Base-by-base conservation (phyloP, 1,139 yeast genomes). In the Scheffersomyces titani region DNA sequence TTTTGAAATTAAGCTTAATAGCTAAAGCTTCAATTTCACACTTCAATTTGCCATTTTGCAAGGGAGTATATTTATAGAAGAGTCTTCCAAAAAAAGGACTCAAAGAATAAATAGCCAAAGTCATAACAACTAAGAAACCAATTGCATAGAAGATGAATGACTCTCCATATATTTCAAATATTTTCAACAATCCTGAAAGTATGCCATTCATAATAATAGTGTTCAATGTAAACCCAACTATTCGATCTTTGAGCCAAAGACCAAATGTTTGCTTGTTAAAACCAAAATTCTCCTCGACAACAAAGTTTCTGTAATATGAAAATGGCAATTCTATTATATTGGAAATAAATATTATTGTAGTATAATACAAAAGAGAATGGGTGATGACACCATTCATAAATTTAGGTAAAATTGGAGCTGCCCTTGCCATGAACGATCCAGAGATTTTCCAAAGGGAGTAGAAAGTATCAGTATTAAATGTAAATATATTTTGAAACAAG, bases 251-350 rank as follows among this genome's bases (percentile, higher is more conserved):
- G 52, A 90, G 59, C 90, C 96, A 94, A 54, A 92, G 76, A 53
- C 79, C 74, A 19, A 82, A 60, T 0, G 98, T 93, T 65, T 85
- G 81, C 72, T 94, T 94, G 76, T 94, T 94, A 78, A 94, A 94
- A 0, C 99, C 99, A 67, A 82, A 93, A 71, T 86, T 87, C 71
- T 93, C 97, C 74, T 94, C 99, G 65, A 94, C 80, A 16, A 92
- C 94, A 77, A 94, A 94, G 65, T 89, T 89, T 56, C 83, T 77
- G 73, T 92, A 93, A 71, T 90, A 87, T 13, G 87, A 79, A 46
- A 86, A 69, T 2, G 99, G 99, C 59, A 89, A 70, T 6, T 85
- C 78, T 50, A 85, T 59, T 9, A 90, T 53, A 6, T 86, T 77
- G 13, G 87, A 76, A 49, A 85, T 55, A 36, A 84, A 59, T 51